Evolutionary conservation across 2,329 filamentous ascomycete species (phyloP).

Genomic region (Diaporthe citriasiana): DNA sequence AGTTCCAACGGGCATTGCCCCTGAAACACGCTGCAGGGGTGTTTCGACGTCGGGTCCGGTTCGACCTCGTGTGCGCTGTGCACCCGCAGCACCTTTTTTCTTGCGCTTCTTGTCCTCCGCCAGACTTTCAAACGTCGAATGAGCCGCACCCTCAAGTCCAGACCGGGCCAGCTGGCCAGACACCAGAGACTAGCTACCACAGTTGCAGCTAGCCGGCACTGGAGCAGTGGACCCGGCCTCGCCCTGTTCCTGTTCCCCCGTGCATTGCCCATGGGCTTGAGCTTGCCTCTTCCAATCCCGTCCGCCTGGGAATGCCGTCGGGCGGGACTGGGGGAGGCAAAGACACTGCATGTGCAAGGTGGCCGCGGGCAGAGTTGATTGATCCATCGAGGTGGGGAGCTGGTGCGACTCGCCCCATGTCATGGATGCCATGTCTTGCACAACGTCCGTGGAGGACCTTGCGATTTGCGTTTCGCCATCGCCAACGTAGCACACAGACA

Average conservation of each 20-base stretch:
- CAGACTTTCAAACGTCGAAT: conserved; percentile 13
- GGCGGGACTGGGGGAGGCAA: conserved; percentile 15
- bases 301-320: neutral
- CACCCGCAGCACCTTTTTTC: neutral
- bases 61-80: conserved; percentile 22
- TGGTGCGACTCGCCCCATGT: conserved; percentile 25
- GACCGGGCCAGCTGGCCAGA: neutral
- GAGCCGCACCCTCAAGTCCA: neutral
- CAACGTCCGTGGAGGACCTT: conserved; percentile 14
- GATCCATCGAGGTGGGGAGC: conserved; percentile 23
- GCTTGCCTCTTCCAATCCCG: neutral
- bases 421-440: conserved; percentile 34
- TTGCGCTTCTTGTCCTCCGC: neutral
- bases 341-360: conserved; percentile 21
- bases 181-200: neutral
- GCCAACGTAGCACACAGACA: conserved; percentile 26
- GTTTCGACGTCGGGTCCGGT: conserved; percentile 29
- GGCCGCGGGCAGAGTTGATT: neutral
- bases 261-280: neutral
- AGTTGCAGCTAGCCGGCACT: conserved; percentile 5
- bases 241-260: neutral
- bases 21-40: conserved; percentile 32
- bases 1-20: conserved; percentile 35
- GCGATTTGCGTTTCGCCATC: conserved; percentile 35
- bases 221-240: neutral